Conservation (phyloP, 192 early-diverging fungal species). For the Entomortierella parvispora region DNA sequence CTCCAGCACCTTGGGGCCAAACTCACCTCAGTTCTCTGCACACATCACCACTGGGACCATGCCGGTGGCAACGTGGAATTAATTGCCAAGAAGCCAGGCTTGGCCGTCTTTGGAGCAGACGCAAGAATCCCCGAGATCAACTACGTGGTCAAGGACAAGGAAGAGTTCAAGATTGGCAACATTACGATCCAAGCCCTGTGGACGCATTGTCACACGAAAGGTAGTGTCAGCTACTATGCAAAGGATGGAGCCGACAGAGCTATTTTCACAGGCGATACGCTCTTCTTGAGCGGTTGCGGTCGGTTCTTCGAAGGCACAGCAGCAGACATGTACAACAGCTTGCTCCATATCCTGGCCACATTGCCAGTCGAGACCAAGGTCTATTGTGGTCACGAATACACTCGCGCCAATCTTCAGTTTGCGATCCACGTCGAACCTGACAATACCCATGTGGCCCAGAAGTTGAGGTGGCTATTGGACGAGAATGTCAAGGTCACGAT, state of each 20-base stretch:
- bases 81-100: slow-evolving; percentile 64
- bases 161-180: slow-evolving; percentile 80
- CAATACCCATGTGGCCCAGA: slow-evolving; percentile 64
- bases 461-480: slow-evolving; percentile 34
- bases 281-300: slow-evolving; percentile 65
- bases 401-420: slow-evolving; percentile 71
- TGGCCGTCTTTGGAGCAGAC: slow-evolving; percentile 88
- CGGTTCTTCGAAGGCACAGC: slow-evolving; percentile 68
- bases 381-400: slow-evolving; percentile 71
- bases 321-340: slow-evolving; percentile 66
- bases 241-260: slow-evolving; percentile 61
- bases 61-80: slow-evolving; percentile 81
- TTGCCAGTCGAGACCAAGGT: slow-evolving; percentile 70
- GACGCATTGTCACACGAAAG: slow-evolving; percentile 92
- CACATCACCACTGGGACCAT: slow-evolving; percentile 95
- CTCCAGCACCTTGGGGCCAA: slow-evolving; percentile 68
- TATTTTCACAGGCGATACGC: slow-evolving; percentile 61
- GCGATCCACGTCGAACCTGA: slow-evolving; percentile 79
- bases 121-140: slow-evolving; percentile 87
- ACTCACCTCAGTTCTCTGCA: slow-evolving; percentile 75
- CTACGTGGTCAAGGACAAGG: slow-evolving; percentile 74
- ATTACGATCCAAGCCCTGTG: slow-evolving; percentile 78
- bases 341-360: slow-evolving; percentile 62
- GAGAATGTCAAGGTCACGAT: slow-evolving; percentile 59
- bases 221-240: slow-evolving; percentile 88